These are phyloP conservation scores for Fusarium humuli DNA, from an alignment of 2,329 filamentous ascomycete species.

Conservation along the genomic window DNA sequence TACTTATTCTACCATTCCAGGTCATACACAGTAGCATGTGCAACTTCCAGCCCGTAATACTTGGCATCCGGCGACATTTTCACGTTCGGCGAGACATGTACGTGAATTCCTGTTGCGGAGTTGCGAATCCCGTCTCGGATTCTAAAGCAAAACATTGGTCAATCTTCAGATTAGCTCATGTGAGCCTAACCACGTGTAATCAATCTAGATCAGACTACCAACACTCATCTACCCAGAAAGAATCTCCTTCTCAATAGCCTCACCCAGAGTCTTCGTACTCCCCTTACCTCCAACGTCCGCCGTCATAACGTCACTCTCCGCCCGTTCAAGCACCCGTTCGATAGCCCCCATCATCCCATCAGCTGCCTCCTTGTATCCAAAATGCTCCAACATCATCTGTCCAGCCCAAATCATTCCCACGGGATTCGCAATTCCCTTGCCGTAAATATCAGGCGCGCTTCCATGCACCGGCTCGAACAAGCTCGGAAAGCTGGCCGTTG, in stretches of 20 bases:
- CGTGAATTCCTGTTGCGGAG: too few species aligned
- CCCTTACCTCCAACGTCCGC: constrained; percentile 49
- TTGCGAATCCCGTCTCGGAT: too few species aligned
- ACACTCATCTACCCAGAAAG: background rate
- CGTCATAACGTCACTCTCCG: constrained; percentile 48
- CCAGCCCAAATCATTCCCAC: constrained; percentile 78
- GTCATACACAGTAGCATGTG: too few species aligned
- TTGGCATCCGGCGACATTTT: too few species aligned
- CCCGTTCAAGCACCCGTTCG: constrained; percentile 69
- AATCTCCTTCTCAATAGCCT: constrained; percentile 40
- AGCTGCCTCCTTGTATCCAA: constrained; percentile 50
- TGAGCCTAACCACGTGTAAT: too few species aligned
- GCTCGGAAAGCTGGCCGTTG: constrained; percentile 61
- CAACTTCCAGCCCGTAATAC: too few species aligned
- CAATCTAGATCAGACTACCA: too few species aligned
- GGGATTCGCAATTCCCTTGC: constrained; percentile 79
- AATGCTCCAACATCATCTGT: constrained; percentile 65
- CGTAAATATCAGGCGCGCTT: constrained; percentile 78
- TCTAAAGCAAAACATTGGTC: too few species aligned
- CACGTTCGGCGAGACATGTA: too few species aligned
- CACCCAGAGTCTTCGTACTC: constrained; percentile 39
- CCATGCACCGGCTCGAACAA: constrained; percentile 78
- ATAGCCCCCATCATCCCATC: constrained; percentile 70
- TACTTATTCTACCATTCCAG: too few species aligned
- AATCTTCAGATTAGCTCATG: too few species aligned